phyloP scores from a whole-genome alignment of 352 stramenopile species.

The Thalassiosira mediterranea region DNA sequence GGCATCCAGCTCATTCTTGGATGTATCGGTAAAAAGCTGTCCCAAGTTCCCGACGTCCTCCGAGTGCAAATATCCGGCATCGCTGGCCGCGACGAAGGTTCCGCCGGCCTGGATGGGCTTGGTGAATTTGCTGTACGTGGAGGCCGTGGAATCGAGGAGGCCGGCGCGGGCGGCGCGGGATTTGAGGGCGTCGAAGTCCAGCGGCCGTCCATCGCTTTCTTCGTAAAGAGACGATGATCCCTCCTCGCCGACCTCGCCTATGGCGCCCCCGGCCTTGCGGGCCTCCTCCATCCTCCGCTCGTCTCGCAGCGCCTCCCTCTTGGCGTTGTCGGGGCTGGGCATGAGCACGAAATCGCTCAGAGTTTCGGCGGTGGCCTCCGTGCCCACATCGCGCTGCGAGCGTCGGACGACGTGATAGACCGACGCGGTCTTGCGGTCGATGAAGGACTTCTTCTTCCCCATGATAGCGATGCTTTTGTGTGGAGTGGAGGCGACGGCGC shows the following conservation, averaged over 20 bases:
- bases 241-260: background rate
- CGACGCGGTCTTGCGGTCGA: conserved; percentile 80
- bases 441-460: conserved; percentile 83
- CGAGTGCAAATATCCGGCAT: conserved; percentile 4
- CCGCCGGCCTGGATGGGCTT: conserved; percentile 67
- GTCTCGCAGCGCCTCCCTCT: conserved; percentile 35
- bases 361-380: conserved; percentile 48
- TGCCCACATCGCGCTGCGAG: conserved; percentile 75
- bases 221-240: conserved; percentile 1
- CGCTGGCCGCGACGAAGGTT: conserved; percentile 42
- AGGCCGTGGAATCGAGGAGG: conserved; percentile 65
- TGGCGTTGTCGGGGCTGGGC: conserved; percentile 67
- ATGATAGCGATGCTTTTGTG: too few species aligned
- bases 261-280: too few species aligned
- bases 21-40: conserved; percentile 31
- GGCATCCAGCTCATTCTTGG: conserved; percentile 39
- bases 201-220: background rate
- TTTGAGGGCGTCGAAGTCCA: conserved; percentile 29
- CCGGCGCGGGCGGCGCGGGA: conserved; percentile 40
- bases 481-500: too few species aligned
- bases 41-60: background rate
- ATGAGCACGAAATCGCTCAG: conserved; percentile 69
- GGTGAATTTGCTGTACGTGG: conserved; percentile 74
- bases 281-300: background rate
- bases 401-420: conserved; percentile 76